Evolutionary conservation across 305 asterid genomes (phyloP).

Genomic region (Fraxinus baroniana): DNA sequence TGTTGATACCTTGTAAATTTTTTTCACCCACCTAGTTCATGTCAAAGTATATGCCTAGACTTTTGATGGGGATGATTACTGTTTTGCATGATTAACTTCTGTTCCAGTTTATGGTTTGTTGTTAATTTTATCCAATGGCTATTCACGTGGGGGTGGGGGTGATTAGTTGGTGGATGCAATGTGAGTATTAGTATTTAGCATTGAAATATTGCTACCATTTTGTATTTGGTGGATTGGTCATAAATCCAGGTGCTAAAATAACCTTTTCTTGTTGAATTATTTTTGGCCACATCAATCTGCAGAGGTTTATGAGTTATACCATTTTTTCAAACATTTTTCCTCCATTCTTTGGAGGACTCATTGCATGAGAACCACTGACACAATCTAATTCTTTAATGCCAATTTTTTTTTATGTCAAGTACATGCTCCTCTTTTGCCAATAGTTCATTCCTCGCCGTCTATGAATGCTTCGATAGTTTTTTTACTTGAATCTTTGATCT

Average conservation of each 20-base stretch:
- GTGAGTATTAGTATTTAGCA: neutral
- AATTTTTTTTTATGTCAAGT: neutral
- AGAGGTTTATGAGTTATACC: neutral
- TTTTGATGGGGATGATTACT: neutral
- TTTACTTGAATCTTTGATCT: neutral
- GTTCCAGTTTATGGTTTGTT: neutral
- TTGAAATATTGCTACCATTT: neutral
- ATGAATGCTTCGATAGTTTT: neutral
- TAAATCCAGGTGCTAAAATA: neutral
- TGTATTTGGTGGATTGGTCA: neutral
- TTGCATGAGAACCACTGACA: neutral
- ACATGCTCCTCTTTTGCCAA: neutral
- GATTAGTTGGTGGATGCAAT: neutral
- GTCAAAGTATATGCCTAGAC: neutral
- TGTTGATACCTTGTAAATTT: neutral
- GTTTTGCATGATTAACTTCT: neutral
- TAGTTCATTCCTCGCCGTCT: neutral
- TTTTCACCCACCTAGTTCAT: neutral
- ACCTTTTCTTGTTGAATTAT: neutral
- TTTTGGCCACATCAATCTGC: conserved; percentile 4
- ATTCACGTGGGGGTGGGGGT: neutral
- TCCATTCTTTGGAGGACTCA: neutral
- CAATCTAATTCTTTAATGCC: neutral
- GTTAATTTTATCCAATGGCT: neutral
- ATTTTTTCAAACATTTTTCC: neutral